Conservation (phyloP, 164 flowering plant genomes). For the Pachysandra terminalis region DNA sequence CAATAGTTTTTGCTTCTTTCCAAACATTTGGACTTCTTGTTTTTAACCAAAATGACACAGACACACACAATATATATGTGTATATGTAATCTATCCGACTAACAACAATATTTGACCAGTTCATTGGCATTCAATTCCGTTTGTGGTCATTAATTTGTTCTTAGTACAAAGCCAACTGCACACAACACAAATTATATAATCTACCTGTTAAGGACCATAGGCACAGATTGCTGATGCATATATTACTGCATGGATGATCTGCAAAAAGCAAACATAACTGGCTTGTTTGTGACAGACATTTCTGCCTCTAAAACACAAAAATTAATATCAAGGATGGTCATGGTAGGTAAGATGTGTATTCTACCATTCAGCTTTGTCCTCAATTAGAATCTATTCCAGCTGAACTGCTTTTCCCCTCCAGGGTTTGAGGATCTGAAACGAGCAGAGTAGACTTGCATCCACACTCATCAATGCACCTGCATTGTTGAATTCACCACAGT, state of each 20-base stretch:
- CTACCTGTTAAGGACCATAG: constrained; percentile 7
- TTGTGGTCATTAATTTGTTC: constrained; percentile 6
- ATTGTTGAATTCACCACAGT: constrained; percentile 57
- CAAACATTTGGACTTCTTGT: too few species aligned
- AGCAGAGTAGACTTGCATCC: constrained; percentile 48
- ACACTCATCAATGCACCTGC: constrained; percentile 59
- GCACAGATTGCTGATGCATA: neutral
- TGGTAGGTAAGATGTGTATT: neutral
- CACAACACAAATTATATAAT: neutral
- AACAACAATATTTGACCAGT: too few species aligned
- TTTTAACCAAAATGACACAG: too few species aligned
- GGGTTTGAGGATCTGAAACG: constrained; percentile 54
- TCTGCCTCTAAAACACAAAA: neutral
- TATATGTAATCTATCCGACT: too few species aligned
- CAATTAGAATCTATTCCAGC: constrained; percentile 8
- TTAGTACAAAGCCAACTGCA: constrained; percentile 11
- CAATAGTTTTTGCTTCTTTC: neutral
- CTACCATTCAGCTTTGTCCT: neutral
- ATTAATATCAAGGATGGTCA: neutral
- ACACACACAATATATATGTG: too few species aligned
- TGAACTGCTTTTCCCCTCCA: constrained; percentile 22
- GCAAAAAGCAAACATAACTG: neutral
- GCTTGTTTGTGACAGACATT: neutral
- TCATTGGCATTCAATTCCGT: too few species aligned
- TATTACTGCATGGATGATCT: neutral